Evolutionary conservation across 768 basidiomycete species (phyloP), one percentile per base, ranked within the genome.

Genomic region (Amanita exitialis): DNA sequence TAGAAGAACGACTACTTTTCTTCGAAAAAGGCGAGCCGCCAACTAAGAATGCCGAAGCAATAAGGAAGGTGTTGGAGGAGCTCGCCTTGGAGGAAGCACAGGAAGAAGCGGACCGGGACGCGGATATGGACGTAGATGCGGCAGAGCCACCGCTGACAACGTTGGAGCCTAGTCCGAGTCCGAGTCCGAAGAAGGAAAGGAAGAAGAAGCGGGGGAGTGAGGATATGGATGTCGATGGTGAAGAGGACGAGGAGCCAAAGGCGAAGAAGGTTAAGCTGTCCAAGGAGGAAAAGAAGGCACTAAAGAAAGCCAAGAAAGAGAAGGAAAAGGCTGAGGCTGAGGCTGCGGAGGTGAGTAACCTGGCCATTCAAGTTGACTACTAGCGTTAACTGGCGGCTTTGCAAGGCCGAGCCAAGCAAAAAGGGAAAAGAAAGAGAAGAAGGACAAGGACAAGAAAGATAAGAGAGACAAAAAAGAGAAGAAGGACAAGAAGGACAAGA

Each of bases 1-100:
- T 99, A 12, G 95, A 98, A 65, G 95, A 98, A 66, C 83, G 96
- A 10, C 76, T 99, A 3, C 74, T 75, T 53, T 98, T 98, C 73
- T 99, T 96, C 71, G 93, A 95, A 66, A 87, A 82, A 0, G 95
- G 95, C 5, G 78, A 77, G 6, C 80, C 92, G 7, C 94, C 94
- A 18, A 79, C 80, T 23, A 98, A 93, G 72, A 96, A 90, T 51
- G 77, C 89, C 21, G 93, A 95, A 54, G 88, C 86, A n/a, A 92
- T 96, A 55, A 81, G 84, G 55, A 90, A 86, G 64, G 93, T 94
- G 15, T 61, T 94, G 53, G 80, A 87, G n/a, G 76, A 77, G 49
- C 79, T 95, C 37, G 80, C 78, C 6, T 62, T 86, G 16, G 89
- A 88, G 6, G 77, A 80, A 1, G 82, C 32, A 32, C 32, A 75